phyloP scores from a whole-genome alignment of 2,329 filamentous ascomycete genomes.

The Knoxdaviesia capensis region DNA sequence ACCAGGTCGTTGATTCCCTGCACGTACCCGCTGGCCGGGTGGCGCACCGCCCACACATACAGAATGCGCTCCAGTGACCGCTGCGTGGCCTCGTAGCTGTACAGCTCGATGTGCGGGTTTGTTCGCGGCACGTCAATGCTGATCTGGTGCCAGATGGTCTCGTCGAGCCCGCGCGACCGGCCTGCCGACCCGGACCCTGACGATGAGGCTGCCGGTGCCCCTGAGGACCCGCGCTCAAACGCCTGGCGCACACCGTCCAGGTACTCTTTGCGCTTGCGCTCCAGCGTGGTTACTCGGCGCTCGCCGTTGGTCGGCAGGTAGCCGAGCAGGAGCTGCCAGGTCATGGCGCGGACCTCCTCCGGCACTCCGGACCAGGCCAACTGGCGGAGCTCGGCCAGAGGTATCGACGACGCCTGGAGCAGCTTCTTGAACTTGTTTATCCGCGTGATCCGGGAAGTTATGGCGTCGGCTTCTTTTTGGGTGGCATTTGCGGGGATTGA shows the following conservation, averaged over 20 bases:
- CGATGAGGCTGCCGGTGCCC: constrained; percentile 4
- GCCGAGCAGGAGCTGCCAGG: constrained; percentile 91
- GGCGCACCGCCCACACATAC: constrained; percentile 93
- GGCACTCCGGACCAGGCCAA: constrained; percentile 90
- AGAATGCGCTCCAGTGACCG: constrained; percentile 83
- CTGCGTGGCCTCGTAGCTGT: constrained; percentile 91
- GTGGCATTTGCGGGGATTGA: constrained; percentile 51
- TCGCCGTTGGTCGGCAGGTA: constrained; percentile 97
- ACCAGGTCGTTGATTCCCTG: constrained; percentile 98
- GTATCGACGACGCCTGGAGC: constrained; percentile 77
- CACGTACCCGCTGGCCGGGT: constrained; percentile 93
- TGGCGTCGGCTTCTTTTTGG: constrained; percentile 66
- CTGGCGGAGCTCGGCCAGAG: constrained; percentile 62
- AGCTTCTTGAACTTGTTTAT: constrained; percentile 99
- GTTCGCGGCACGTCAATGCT: constrained; percentile 95
- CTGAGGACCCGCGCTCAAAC: constrained; percentile 38
- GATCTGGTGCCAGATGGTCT: constrained; percentile 98
- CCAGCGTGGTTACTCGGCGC: constrained; percentile 68
- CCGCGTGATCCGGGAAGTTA: constrained; percentile 71
- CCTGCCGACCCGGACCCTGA: constrained; percentile 13
- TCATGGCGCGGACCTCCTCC: constrained; percentile 90
- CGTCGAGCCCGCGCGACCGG: constrained; percentile 54
- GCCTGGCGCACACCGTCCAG: constrained; percentile 68
- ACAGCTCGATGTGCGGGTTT: constrained; percentile 87
- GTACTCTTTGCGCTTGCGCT: constrained; percentile 92